phyloP scores from a whole-genome alignment of 257 asterid genomes.

The Buddleja alternifolia region DNA sequence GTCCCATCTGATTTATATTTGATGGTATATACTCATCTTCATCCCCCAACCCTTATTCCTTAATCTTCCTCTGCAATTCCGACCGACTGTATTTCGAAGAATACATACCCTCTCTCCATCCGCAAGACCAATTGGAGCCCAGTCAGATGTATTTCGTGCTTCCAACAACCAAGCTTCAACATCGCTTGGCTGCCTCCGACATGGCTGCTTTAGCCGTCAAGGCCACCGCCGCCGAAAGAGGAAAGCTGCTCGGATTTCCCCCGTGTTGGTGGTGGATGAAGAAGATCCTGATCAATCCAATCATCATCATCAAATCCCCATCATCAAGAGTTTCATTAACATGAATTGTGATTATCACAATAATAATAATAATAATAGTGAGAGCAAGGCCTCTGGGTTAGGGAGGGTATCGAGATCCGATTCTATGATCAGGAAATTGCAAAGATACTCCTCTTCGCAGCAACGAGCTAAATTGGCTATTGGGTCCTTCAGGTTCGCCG shows the following conservation, averaged over 20 bases:
- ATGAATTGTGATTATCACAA: too few species aligned
- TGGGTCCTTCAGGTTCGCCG: constrained; percentile 44
- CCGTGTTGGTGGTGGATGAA: constrained; percentile 19
- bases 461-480: constrained; percentile 47
- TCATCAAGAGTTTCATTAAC: too few species aligned
- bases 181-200: constrained; percentile 42
- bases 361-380: too few species aligned
- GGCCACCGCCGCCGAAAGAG: constrained; percentile 42
- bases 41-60: neutral
- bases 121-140: constrained; percentile 32
- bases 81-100: constrained; percentile 44
- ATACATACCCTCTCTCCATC: constrained; percentile 36
- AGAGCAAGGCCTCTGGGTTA: neutral
- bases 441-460: constrained; percentile 41
- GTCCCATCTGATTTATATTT: neutral
- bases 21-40: neutral
- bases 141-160: constrained; percentile 48
- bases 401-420: constrained; percentile 35
- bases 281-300: too few species aligned
- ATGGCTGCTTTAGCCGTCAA: constrained; percentile 57
- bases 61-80: constrained; percentile 45
- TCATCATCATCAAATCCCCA: too few species aligned
- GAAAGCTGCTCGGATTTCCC: constrained; percentile 33
- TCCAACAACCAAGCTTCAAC: constrained; percentile 36
- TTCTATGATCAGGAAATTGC: constrained; percentile 32